phyloP scores from a whole-genome alignment of 257 asterid species.

The Salvia rosmarinus region DNA sequence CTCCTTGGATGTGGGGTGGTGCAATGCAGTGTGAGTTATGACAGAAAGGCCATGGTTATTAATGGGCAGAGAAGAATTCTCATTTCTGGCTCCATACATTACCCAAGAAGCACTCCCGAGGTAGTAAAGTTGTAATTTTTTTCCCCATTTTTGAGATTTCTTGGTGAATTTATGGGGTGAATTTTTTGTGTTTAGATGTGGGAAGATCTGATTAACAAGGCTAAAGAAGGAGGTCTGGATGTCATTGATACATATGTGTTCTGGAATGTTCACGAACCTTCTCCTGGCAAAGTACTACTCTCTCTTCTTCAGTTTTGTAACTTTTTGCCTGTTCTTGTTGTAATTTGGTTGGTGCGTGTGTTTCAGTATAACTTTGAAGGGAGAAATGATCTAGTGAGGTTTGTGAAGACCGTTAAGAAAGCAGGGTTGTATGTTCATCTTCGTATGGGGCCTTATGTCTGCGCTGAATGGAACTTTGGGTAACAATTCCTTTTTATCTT shows the following conservation, averaged over 20 bases:
- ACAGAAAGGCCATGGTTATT: constrained; percentile 66
- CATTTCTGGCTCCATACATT: constrained; percentile 90
- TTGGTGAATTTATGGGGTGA: background rate
- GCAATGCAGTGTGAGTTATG: constrained; percentile 72
- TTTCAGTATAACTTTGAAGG: constrained; percentile 87
- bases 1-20: constrained; percentile 55
- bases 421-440: constrained; percentile 87
- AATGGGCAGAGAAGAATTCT: constrained; percentile 78
- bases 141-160: background rate
- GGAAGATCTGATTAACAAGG: constrained; percentile 84
- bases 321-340: constrained; percentile 17
- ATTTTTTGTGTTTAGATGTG: constrained; percentile 66
- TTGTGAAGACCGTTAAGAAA: constrained; percentile 72
- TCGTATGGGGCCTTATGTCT: constrained; percentile 93
- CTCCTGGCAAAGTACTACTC: constrained; percentile 67
- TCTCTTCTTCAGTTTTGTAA: constrained; percentile 22
- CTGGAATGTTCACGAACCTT: constrained; percentile 91
- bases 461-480: constrained; percentile 98
- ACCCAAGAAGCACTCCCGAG: constrained; percentile 96
- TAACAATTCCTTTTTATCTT: constrained; percentile 32
- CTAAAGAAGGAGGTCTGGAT: constrained; percentile 88
- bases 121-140: constrained; percentile 35
- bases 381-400: constrained; percentile 82
- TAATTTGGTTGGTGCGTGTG: constrained; percentile 31
- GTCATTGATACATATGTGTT: constrained; percentile 86